Percentiles rank a stretch among this genome's conserved stretches.
Evolutionary conservation across 2,329 filamentous ascomycete genomes (phyloP).

Genomic region (Colletotrichum orbiculare): DNA sequence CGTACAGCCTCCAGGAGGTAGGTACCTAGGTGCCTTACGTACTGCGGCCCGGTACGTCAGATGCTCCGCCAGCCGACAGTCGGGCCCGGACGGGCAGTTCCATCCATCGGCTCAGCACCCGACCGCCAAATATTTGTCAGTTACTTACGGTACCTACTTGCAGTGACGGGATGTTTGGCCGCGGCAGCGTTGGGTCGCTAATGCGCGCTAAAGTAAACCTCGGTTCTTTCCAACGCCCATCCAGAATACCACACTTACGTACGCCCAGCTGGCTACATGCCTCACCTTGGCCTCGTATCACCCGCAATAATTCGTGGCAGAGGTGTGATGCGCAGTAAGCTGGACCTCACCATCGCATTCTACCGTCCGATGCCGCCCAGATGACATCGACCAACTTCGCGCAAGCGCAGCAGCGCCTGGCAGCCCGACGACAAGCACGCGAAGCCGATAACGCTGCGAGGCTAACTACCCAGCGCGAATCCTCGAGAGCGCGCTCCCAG

Average conservation of each 20-base stretch:
- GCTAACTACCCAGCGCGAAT: slow-evolving; percentile 61
- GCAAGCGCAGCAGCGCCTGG: slow-evolving; percentile 87
- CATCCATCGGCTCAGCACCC: neutral
- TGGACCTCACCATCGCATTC: slow-evolving; percentile 23
- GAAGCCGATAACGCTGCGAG: slow-evolving; percentile 73
- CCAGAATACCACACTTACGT: slow-evolving; percentile 26
- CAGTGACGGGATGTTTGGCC: too few species aligned
- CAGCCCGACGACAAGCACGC: slow-evolving; percentile 81
- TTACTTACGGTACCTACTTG: too few species aligned
- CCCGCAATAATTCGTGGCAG: slow-evolving; percentile 1
- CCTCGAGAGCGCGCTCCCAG: slow-evolving; percentile 64
- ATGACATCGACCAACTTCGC: slow-evolving; percentile 78
- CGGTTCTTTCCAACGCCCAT: too few species aligned
- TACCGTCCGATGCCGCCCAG: slow-evolving; percentile 44
- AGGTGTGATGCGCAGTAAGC: slow-evolving; percentile 27
- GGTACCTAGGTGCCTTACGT: neutral
- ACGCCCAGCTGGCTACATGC: slow-evolving; percentile 2
- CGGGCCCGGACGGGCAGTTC: slow-evolving; percentile 18
- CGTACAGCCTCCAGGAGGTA: neutral
- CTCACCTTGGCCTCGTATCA: slow-evolving; percentile 5
- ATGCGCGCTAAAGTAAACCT: too few species aligned
- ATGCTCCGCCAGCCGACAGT: slow-evolving; percentile 29
- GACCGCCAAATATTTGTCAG: too few species aligned
- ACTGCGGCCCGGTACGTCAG: slow-evolving; percentile 28
- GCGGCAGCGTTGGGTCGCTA: too few species aligned